Conservation (phyloP, 208 protist genomes). For the Crithidia brevicula region DNA sequence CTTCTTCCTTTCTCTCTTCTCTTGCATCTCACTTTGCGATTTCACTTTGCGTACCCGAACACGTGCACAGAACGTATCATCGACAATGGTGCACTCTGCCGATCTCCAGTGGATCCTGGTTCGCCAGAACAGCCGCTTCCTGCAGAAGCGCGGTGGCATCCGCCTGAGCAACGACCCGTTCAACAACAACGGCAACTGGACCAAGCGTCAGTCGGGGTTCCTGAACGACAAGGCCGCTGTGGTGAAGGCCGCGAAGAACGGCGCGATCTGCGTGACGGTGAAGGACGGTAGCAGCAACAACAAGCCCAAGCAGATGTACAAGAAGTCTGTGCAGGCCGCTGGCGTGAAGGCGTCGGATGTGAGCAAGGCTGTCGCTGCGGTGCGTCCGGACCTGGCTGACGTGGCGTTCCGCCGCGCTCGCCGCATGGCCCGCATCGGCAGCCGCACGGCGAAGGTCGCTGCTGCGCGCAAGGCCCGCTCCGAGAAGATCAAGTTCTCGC, state of each 20-base stretch:
- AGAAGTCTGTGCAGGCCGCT: constrained; percentile 66
- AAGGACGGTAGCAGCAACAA: constrained; percentile 76
- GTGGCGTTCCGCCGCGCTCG: constrained; percentile 82
- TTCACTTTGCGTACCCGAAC: too few species aligned
- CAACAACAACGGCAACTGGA: constrained; percentile 91
- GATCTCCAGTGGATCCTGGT: constrained; percentile 89
- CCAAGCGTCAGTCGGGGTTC: constrained; percentile 86
- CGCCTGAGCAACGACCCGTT: constrained; percentile 87
- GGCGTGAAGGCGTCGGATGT: constrained; percentile 78
- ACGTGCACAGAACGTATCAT: constrained; percentile 18
- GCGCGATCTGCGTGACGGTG: constrained; percentile 66
- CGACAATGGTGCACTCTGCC: constrained; percentile 79
- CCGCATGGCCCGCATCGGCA: constrained; percentile 64
- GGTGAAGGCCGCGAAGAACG: constrained; percentile 73
- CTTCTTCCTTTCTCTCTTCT: constrained; percentile 10
- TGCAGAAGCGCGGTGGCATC: constrained; percentile 83
- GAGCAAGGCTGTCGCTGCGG: constrained; percentile 67
- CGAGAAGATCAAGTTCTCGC: constrained; percentile 69
- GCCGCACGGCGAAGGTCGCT: constrained; percentile 64
- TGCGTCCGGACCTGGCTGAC: constrained; percentile 84
- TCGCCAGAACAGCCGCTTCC: constrained; percentile 84
- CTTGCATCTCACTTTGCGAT: not conserved
- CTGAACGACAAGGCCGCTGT: constrained; percentile 72
- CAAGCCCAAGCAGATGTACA: constrained; percentile 83
- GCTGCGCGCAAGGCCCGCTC: constrained; percentile 85